Percentiles rank a stretch among this genome's conserved stretches.
phyloP scores from a whole-genome alignment of 495 filamentous ascomycete species.

The Hyaloscypha finlandica region DNA sequence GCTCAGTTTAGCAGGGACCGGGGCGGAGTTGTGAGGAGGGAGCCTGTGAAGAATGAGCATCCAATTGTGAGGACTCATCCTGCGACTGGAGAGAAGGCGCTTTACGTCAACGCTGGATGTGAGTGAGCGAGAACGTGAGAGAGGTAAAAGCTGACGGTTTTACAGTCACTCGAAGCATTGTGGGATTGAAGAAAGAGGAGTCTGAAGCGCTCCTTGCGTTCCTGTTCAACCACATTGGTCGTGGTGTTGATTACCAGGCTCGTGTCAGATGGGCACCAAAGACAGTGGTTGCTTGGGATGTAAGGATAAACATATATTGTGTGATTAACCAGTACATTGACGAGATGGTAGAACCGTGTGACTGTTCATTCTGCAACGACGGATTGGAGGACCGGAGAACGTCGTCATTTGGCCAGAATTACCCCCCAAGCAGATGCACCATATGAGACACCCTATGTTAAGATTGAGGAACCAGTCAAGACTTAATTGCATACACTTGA shows the following conservation, averaged over 20 bases:
- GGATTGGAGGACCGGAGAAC: constrained; percentile 62
- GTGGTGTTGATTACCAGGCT: constrained; percentile 82
- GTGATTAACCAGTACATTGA: background rate
- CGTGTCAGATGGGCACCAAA: constrained; percentile 78
- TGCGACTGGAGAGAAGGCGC: constrained; percentile 77
- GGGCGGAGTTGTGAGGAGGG: constrained; percentile 64
- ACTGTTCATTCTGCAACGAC: constrained; percentile 54
- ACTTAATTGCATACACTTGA: background rate
- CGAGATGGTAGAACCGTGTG: constrained; percentile 20
- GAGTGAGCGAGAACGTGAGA: constrained; percentile 36
- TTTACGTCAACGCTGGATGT: constrained; percentile 86
- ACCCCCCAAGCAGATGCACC: constrained; percentile 64
- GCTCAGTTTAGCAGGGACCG: constrained; percentile 53
- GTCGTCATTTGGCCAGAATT: constrained; percentile 67
- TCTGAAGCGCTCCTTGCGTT: constrained; percentile 82
- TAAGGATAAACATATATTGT: constrained; percentile 6
- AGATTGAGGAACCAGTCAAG: background rate
- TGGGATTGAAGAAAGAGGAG: constrained; percentile 54
- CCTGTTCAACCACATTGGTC: constrained; percentile 79
- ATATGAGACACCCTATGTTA: constrained; percentile 25
- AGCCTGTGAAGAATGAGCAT: constrained; percentile 69
- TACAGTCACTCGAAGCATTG: constrained; percentile 22
- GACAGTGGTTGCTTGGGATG: constrained; percentile 86
- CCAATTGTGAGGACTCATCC: constrained; percentile 78
- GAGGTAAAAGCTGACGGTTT: background rate